These are phyloP conservation scores for Microbotryum silenes-acaulis DNA, from an alignment of 1,284 basidiomycete species.

Conservation along the genomic window DNA sequence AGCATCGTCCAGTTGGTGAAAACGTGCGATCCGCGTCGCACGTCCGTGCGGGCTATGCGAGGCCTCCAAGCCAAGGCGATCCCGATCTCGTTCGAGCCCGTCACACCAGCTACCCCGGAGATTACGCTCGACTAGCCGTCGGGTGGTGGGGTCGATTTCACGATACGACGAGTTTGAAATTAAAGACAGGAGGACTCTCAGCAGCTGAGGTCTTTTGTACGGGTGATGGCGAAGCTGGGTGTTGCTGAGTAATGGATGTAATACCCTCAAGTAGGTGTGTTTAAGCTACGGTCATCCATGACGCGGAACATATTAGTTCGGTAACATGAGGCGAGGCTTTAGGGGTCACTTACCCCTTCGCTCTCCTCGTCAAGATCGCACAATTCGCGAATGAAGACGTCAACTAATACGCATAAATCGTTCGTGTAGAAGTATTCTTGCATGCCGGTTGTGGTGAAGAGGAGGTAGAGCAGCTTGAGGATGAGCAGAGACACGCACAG, in stretches of 20 bases:
- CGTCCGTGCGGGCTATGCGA: no score
- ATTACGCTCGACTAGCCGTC: constrained; percentile 84
- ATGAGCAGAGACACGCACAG: constrained; percentile 90
- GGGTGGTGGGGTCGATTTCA: constrained; percentile 76
- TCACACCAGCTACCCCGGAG: constrained; percentile 78
- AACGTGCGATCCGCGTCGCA: no score
- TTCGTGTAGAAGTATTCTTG: constrained; percentile 98
- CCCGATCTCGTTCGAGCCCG: constrained; percentile 12
- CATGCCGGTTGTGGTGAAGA: constrained; percentile 89
- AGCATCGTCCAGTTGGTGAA: no score
- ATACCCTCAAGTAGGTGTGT: constrained; percentile 91
- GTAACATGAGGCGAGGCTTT: background rate
- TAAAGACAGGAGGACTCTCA: constrained; percentile 70
- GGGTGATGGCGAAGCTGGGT: constrained; percentile 76
- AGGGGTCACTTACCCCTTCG: constrained; percentile 65
- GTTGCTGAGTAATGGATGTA: constrained; percentile 88
- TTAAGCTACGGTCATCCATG: constrained; percentile 55
- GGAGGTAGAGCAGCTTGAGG: constrained; percentile 86
- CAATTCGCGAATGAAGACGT: constrained; percentile 89
- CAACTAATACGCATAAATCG: constrained; percentile 88
- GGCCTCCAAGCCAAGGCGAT: no score
- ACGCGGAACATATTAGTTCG: background rate
- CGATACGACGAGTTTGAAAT: constrained; percentile 66
- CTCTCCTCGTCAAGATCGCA: constrained; percentile 84
- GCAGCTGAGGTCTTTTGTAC: constrained; percentile 88